Evolutionary conservation across 75 land plant genomes (phyloP), one percentile per base, ranked within the genome.

Genomic region (Pinus albicaulis): DNA sequence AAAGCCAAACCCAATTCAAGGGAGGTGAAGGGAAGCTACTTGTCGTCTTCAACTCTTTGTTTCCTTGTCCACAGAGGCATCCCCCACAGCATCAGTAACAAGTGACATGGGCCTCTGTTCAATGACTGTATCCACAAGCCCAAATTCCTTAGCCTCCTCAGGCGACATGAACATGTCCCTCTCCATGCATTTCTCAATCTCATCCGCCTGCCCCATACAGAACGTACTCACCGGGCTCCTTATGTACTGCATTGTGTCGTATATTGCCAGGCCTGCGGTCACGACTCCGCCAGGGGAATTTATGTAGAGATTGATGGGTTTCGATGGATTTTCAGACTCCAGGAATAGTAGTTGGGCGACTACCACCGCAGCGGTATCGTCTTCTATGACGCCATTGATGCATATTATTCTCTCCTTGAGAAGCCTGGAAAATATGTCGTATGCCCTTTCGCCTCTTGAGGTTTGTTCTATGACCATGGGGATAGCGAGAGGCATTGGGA

Each of bases 111-210:
- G 98, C 56, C 95, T 82, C 52, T 89, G 85, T 68, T 85, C 93
- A 52, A 95, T 93, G 25, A 95, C 90, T 82, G 93, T 90, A n/a
- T 95, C 95, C 52, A 95, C 81, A 28, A 95, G 84, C 8, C 98
- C 98, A 78, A 92, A 95, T 56, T 81, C 87, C 81, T 91, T 91
- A 5, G 98, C 95, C 81, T 95, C 98, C 72, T 90, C 89, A 20
- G 98, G 93, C n/a, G 95, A 90, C 95, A 95, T 95, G 78, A 95
- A 95, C 76, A 84, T 87, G 74, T 95, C 98, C 66, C 98, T 74
- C 71, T 92, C 95, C 95, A 95, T 90, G 77, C 87, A 81, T 81
- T 83, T 74, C 79, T 95, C 90, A 34, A 95, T 90, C 55, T 76
- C 56, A 56, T 95, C 93, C 4, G 31, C 31, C 31, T 28, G 86